Percentiles rank a stretch among this genome's conserved stretches.
These are phyloP conservation scores for Lipomyces chichibuensis DNA, from an alignment of 805 yeast species.

Conservation along the genomic window DNA sequence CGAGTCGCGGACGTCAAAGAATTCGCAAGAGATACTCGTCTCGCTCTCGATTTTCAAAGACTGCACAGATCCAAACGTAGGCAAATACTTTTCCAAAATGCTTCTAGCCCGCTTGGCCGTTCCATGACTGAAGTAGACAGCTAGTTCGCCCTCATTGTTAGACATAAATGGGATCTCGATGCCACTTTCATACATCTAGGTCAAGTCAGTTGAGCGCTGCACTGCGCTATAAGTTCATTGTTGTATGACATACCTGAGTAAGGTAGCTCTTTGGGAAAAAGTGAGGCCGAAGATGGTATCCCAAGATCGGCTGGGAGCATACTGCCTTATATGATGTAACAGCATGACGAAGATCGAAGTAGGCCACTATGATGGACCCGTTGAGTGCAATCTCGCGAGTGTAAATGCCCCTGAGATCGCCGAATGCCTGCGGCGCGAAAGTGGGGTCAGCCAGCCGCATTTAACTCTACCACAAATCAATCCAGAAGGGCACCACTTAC, in stretches of 20 bases:
- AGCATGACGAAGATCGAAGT: slow-evolving; percentile 38
- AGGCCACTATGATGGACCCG: slow-evolving; percentile 37
- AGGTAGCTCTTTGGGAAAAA: slow-evolving; percentile 28
- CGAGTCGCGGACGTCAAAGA: slow-evolving; percentile 46
- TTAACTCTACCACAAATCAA: not conserved
- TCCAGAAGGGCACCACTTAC: slow-evolving; percentile 9
- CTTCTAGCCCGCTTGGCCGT: slow-evolving; percentile 13
- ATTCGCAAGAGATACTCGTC: slow-evolving; percentile 41
- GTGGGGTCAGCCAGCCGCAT: not conserved
- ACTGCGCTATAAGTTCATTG: not conserved
- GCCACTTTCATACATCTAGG: slow-evolving; percentile 31
- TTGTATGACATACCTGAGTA: slow-evolving; percentile 7
- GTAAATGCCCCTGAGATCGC: slow-evolving; percentile 38
- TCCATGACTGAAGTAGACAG: slow-evolving; percentile 23
- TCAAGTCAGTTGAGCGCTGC: not conserved
- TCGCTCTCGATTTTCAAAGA: slow-evolving; percentile 28
- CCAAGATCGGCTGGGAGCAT: slow-evolving; percentile 36
- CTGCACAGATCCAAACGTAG: slow-evolving; percentile 38
- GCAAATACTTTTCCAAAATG: slow-evolving; percentile 23
- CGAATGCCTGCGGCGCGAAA: slow-evolving; percentile 26
- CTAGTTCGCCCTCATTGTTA: slow-evolving; percentile 31
- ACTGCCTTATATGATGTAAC: slow-evolving; percentile 36
- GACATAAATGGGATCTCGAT: slow-evolving; percentile 32
- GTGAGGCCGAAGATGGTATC: slow-evolving; percentile 29
- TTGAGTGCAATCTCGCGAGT: slow-evolving; percentile 34